phyloP scores from a whole-genome alignment of 495 filamentous ascomycete genomes.

The Margaritispora aquatica region DNA sequence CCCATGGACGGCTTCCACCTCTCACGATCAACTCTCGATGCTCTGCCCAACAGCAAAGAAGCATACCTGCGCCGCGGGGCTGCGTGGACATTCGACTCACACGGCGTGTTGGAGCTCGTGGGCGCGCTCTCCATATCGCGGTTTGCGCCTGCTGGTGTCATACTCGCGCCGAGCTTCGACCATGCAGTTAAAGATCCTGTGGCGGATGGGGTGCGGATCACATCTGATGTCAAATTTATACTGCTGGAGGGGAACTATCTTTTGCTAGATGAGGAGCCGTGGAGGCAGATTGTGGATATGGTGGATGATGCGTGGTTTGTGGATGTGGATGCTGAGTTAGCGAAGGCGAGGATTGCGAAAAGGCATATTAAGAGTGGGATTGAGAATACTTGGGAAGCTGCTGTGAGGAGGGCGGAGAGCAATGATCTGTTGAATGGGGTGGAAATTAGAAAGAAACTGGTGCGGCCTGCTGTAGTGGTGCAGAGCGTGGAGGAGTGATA shows the following conservation, averaged over 20 bases:
- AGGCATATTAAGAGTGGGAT: slow-evolving; percentile 84
- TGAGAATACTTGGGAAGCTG: slow-evolving; percentile 59
- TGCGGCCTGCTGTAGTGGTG: not conserved
- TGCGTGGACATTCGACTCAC: slow-evolving; percentile 36
- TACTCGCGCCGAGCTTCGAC: slow-evolving; percentile 33
- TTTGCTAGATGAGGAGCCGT: slow-evolving; percentile 20
- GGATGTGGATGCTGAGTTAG: slow-evolving; percentile 63
- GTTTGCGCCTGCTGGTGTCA: slow-evolving; percentile 3
- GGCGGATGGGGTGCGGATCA: slow-evolving; percentile 30
- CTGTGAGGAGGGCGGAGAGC: slow-evolving; percentile 64
- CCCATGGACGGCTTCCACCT: slow-evolving; percentile 43
- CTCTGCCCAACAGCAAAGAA: slow-evolving; percentile 31
- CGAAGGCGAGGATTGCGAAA: slow-evolving; percentile 61
- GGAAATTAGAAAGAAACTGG: slow-evolving; percentile 57
- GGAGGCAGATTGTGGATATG: slow-evolving; percentile 39
- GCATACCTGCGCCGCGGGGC: slow-evolving; percentile 36
- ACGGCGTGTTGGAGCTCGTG: slow-evolving; percentile 28
- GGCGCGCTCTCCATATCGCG: slow-evolving; percentile 21
- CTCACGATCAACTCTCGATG: slow-evolving; percentile 28
- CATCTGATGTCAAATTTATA: slow-evolving; percentile 27
- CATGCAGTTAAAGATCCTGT: slow-evolving; percentile 37
- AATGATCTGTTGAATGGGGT: slow-evolving; percentile 88
- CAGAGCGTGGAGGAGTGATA: slow-evolving; percentile 60
- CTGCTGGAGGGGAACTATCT: slow-evolving; percentile 35
- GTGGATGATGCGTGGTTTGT: slow-evolving; percentile 93